Evolutionary conservation across 169 alveolate species (phyloP), one percentile per base, ranked within the genome.

Genomic region (Theileria parva): DNA sequence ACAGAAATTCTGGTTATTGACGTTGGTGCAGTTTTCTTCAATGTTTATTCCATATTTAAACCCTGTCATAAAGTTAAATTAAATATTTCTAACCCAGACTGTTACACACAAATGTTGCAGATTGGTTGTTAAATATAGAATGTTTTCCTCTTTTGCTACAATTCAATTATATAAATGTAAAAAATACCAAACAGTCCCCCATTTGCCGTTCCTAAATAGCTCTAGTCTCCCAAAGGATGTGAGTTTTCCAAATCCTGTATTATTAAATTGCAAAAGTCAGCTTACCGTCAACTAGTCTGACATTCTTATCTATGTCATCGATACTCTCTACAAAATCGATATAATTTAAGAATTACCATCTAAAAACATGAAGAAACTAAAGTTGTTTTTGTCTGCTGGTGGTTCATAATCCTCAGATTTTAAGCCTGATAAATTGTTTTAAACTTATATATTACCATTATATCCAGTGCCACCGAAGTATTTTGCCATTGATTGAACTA

Each of bases 251-350:
- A 77, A 86, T 1, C 79, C 88, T 81, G 71, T 15, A 37, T n/a
- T 48, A 17, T 37, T 19, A 28, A 23, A 6, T 37, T 27, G 0
- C 12, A 44, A 19, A 39, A 59, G 2, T n/a, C 21, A 15, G n/a
- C 93, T 65, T 84, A 65, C 96, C 93, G 44, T 95, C 98, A 25
- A 94, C 98, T 8, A 95, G 89, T 13, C 97, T 86, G 44, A 95
- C 95, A 74, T 86, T 89, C 63, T 93, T 89, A 83, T 85, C 94
- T 8, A 95, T 85, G 77, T 91, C 92, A 85, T 95, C 97, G 48
- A 92, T 94, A 15, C 97, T 93, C 68, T 94, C 91, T 30, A 89
- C 17, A 60, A 23, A 11, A 34, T 21, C 15, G 34, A 27, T 50
- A n/a, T n/a, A 69, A 69, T 28, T 19, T 15, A 69, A 19, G 44